A percentile compares a stretch with the other conserved stretches of the same genome.
Conservation (phyloP, 306 rosid species). For the Corylus avellana region DNA sequence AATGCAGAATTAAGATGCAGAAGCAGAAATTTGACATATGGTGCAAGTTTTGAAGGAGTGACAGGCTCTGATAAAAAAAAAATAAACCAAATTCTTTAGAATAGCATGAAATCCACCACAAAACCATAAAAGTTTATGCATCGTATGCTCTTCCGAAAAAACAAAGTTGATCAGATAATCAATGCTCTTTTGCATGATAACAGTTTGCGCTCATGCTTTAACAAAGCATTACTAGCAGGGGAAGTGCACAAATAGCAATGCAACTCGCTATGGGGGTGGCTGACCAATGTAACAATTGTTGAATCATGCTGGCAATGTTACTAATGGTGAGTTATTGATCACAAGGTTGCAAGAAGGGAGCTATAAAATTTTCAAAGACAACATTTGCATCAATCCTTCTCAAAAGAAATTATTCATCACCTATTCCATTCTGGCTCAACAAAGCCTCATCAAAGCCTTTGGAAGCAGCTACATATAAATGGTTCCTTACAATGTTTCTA, state of each 20-base stretch:
- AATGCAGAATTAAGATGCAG: neutral
- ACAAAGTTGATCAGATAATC: neutral
- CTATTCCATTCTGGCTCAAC: neutral
- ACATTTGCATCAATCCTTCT: neutral
- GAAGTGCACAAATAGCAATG: neutral
- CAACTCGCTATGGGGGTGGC: neutral
- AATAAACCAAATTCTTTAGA: neutral
- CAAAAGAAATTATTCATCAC: neutral
- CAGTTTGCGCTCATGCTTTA: neutral
- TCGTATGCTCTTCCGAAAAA: neutral
- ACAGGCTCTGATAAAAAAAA: neutral
- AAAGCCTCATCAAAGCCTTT: neutral
- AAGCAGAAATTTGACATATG: neutral
- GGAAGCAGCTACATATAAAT: neutral
- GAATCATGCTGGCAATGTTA: neutral
- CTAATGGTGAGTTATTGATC: neutral
- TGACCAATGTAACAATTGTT: neutral
- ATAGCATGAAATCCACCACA: neutral
- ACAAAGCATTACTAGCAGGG: neutral
- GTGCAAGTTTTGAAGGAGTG: neutral
- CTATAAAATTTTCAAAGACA: neutral
- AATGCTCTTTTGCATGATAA: neutral
- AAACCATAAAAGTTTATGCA: neutral
- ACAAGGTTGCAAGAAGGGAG: neutral
- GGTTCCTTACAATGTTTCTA: neutral